Percentiles rank a stretch among this genome's conserved stretches.
Conservation (phyloP, 2,329 filamentous ascomycete species). For the Penicillium brasilianum region DNA sequence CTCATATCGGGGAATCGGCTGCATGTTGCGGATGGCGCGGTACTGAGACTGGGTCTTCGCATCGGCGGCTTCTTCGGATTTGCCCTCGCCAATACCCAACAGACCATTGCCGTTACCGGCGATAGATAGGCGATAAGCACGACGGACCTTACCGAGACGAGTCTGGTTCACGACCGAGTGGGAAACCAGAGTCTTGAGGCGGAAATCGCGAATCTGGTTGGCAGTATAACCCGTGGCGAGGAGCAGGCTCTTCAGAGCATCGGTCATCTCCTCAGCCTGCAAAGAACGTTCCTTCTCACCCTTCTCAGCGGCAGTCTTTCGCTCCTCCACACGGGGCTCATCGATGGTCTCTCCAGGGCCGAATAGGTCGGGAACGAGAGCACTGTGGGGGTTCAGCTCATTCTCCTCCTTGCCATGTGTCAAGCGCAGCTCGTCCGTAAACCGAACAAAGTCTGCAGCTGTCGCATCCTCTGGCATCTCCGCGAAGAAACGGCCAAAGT, state of each 20-base stretch:
- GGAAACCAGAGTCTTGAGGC: constrained; percentile 72
- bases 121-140: constrained; percentile 75
- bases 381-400: constrained; percentile 55
- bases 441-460: constrained; percentile 49
- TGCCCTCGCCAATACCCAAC: constrained; percentile 87
- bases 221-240: constrained; percentile 61
- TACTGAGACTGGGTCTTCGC: constrained; percentile 75
- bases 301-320: constrained; percentile 33
- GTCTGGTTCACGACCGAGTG: constrained; percentile 90
- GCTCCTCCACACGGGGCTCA: constrained; percentile 33
- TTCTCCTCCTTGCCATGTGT: constrained; percentile 57
- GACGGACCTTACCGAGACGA: constrained; percentile 88
- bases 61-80: constrained; percentile 74
- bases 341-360: constrained; percentile 46
- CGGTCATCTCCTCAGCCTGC: constrained; percentile 41
- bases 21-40: constrained; percentile 88
- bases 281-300: constrained; percentile 36
- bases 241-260: constrained; percentile 57
- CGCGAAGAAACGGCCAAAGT: constrained; percentile 56
- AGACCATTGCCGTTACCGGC: constrained; percentile 87
- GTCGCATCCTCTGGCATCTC: constrained; percentile 59
- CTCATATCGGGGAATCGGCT: constrained; percentile 90
- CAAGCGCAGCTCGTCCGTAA: constrained; percentile 54
- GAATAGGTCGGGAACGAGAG: constrained; percentile 58
- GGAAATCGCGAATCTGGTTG: constrained; percentile 57